Evolutionary conservation across 768 basidiomycete genomes (phyloP).

Genomic region (Exsudoporus frostii): DNA sequence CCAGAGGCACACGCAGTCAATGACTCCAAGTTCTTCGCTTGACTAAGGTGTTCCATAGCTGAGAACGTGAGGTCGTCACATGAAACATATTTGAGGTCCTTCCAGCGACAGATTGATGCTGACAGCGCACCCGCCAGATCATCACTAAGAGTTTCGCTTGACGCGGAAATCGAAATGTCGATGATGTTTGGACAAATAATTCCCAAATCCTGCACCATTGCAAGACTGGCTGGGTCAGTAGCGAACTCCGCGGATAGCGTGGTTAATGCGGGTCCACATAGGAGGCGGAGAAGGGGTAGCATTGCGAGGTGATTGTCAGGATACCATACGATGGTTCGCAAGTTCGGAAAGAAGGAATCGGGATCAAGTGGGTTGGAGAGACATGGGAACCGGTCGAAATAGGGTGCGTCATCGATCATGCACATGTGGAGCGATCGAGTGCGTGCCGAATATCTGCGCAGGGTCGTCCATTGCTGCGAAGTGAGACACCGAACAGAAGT

Average conservation of each 20-base stretch:
- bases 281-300: slow-evolving; percentile 21
- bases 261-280: slow-evolving; percentile 23
- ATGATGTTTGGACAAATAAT: slow-evolving; percentile 18
- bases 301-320: slow-evolving; percentile 17
- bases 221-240: slow-evolving; percentile 14
- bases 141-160: slow-evolving; percentile 3
- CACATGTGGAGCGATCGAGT: slow-evolving; percentile 21
- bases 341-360: slow-evolving; percentile 21
- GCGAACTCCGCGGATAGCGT: slow-evolving; percentile 20
- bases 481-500: background rate
- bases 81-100: slow-evolving; percentile 13
- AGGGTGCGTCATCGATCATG: slow-evolving; percentile 17
- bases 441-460: slow-evolving; percentile 19
- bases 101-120: slow-evolving; percentile 19
- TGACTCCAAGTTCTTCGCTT: slow-evolving; percentile 10
- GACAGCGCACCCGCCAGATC: slow-evolving; percentile 16
- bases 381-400: slow-evolving; percentile 4
- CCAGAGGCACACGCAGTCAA: slow-evolving; percentile 13
- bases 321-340: slow-evolving; percentile 23
- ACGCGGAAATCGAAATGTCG: slow-evolving; percentile 15
- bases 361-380: slow-evolving; percentile 13
- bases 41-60: slow-evolving; percentile 20
- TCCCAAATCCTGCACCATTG: slow-evolving; percentile 12
- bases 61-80: slow-evolving; percentile 21
- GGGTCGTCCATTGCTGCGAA: slow-evolving; percentile 14